Base-by-base conservation (phyloP, 2,329 filamentous ascomycete species). In the Fusarium sacchari region DNA sequence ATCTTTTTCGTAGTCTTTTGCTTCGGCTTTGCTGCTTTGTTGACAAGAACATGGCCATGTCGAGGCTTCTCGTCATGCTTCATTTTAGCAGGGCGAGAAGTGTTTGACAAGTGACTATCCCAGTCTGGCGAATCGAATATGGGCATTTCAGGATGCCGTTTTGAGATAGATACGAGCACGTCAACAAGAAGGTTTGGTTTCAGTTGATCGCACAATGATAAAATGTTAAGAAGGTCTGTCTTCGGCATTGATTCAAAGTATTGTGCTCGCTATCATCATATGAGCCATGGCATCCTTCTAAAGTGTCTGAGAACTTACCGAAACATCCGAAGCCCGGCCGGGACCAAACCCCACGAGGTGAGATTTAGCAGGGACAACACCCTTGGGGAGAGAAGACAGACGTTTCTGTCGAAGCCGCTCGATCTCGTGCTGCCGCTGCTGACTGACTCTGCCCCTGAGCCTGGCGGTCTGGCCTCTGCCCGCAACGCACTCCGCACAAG, bases 41-140 rank as follows among this genome's bases (percentile, higher is more conserved):
- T 76, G 1, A 76, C 14, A 10, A 79, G 50, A 3, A 75, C 75
- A 62, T 81, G 81, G 2, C 81, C 80, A 30, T 81, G 79, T 17
- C 82, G 77, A 14, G 78, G 71, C 28, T 75, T 76, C 26, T 78
- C 76, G 11, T 64, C 70, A 7, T 69, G 52, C 28, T 64, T 74
- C 13, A 71, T 47, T 44, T 72, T 74, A n/a, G n/a, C 22, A 40
- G 69, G 37, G 37, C 68, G 69, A 56, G 58, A 52, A n/a, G 60
- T 50, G 63, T 57, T 67, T 32, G 69, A 52, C 3, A 77, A 49
- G 39, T 78, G 71, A 20, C 67, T 52, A 36, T 81, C 79, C 84
- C 84, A 86, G 64, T 84, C 81, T 12, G 84, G 83, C 1, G 81
- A 81, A 65, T 81, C 75, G 64, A 85, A 85, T 8, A 86, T 81